Evolutionary conservation across 371 early-diverging fungal species (phyloP), one percentile per base, ranked within the genome.

Genomic region (Mortierella sp.): DNA sequence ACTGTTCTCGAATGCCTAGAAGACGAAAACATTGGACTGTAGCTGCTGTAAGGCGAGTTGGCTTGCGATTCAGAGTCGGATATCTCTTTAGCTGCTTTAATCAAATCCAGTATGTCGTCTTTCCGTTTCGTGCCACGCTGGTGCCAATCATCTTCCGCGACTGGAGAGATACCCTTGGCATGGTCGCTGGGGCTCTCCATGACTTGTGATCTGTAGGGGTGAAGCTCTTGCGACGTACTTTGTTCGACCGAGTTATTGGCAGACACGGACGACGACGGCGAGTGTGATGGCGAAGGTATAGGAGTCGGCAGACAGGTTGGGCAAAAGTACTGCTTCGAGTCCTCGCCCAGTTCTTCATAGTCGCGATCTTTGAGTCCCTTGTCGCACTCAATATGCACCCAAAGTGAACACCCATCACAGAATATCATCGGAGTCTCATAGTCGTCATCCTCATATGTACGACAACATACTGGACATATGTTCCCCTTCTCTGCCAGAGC

Each of bases 311-410:
- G 53, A 41, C 82, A 81, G 2, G 71, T 57, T 12, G 82, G 82
- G 45, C 82, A 81, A 16, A 76, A 71, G 51, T 81, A 81, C 28
- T 71, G 64, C 19, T 58, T 65, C 12, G 64, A 67, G 23, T 70
- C 76, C 49, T 72, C 69, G 6, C 78, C 76, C 27, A 81, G 45
- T 27, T 73, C 66, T 21, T 74, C 72, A 14, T 81, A 74, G 28
- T 81, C 76, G 1, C 67, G 54, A 10, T 67, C 68, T 39, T 83
- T 61, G 3, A 85, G 61, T 0, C 61, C 53, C 2, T 67, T 64
- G 23, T 86, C 86, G 58, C 86, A 86, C n/a, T 70, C 78, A 3
- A 80, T 60, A 66, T 86, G 86, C 6, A 86, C 74, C 86, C 86
- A 86, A 19, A 70, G 58, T 3, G 71, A 69, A 43, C 86, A 86